These are phyloP conservation scores for Chlorella sorokiniana DNA, from an alignment of 139 green algal genomes.

Conservation along the genomic window DNA sequence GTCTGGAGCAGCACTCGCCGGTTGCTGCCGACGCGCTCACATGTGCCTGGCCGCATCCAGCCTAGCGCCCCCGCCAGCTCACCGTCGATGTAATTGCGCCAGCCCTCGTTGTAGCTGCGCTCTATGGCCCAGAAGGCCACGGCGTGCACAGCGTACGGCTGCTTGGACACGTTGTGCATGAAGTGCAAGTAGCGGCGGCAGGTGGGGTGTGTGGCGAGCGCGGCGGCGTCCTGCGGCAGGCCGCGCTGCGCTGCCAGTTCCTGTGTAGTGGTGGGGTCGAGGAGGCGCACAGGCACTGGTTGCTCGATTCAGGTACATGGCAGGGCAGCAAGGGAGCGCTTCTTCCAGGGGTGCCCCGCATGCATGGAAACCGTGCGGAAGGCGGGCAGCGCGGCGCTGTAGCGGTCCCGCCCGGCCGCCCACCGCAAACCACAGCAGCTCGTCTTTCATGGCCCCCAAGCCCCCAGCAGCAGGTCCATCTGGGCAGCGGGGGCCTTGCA, in stretches of 20 bases:
- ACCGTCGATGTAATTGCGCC: constrained; percentile 9
- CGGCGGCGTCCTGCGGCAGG: not conserved
- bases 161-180: constrained; percentile 2
- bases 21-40: too few relatives aligned
- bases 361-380: too few relatives aligned
- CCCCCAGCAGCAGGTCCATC: constrained; percentile 30
- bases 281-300: not conserved
- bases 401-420: too few relatives aligned
- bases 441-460: constrained; percentile 11
- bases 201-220: not conserved
- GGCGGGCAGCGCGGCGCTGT: too few relatives aligned
- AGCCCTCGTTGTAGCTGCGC: constrained; percentile 22
- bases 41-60: too few relatives aligned
- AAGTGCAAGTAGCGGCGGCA: not conserved
- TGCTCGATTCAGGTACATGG: too few relatives aligned
- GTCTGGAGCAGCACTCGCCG: too few relatives aligned
- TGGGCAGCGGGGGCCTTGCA: not conserved
- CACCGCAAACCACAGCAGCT: constrained; percentile 35
- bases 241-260: not conserved
- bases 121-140: constrained; percentile 34
- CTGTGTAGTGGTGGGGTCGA: not conserved
- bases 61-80: too few relatives aligned
- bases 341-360: too few relatives aligned
- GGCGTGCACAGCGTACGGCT: constrained; percentile 14
- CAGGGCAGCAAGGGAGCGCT: too few relatives aligned